A percentile compares a stretch with the other conserved stretches of the same genome.
Evolutionary conservation across 1,284 basidiomycete species (phyloP).

Genomic region (Grifola frondosa): DNA sequence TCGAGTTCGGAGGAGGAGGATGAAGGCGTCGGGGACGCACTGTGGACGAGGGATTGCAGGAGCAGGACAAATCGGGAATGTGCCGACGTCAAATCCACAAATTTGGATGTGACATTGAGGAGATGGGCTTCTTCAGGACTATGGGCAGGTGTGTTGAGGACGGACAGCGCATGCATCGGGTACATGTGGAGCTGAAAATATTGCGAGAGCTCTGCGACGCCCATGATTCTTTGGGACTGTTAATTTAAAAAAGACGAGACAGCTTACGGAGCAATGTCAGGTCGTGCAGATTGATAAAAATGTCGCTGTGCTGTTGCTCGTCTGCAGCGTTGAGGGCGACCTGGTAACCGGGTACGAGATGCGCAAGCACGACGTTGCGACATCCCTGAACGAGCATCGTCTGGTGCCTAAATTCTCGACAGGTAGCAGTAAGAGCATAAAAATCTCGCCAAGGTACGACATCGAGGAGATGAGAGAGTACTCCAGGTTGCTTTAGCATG

Average conservation of each 20-base stretch:
- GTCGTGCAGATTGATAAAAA: constrained; percentile 56
- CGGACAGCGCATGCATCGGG: constrained; percentile 55
- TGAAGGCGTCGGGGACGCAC: constrained; percentile 41
- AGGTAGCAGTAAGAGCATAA: constrained; percentile 51
- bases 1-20: constrained; percentile 37
- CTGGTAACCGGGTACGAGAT: constrained; percentile 59
- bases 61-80: constrained; percentile 75
- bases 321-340: constrained; percentile 43
- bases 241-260: constrained; percentile 10
- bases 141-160: constrained; percentile 39
- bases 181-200: constrained; percentile 57
- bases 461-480: constrained; percentile 45
- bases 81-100: constrained; percentile 51
- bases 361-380: constrained; percentile 54
- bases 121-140: constrained; percentile 34
- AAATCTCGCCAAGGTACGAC: constrained; percentile 54
- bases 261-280: constrained; percentile 61
- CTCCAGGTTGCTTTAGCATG: constrained; percentile 38
- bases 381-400: constrained; percentile 42
- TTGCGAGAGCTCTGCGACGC: constrained; percentile 58
- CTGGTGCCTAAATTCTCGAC: constrained; percentile 40
- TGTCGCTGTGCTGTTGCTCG: constrained; percentile 39
- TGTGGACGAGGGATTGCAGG: constrained; percentile 68
- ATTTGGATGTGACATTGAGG: constrained; percentile 37
- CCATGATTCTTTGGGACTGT: constrained; percentile 4